Evolutionary conservation across 2,329 filamentous ascomycete species (phyloP).

Genomic region (Cladosporium sp.): DNA sequence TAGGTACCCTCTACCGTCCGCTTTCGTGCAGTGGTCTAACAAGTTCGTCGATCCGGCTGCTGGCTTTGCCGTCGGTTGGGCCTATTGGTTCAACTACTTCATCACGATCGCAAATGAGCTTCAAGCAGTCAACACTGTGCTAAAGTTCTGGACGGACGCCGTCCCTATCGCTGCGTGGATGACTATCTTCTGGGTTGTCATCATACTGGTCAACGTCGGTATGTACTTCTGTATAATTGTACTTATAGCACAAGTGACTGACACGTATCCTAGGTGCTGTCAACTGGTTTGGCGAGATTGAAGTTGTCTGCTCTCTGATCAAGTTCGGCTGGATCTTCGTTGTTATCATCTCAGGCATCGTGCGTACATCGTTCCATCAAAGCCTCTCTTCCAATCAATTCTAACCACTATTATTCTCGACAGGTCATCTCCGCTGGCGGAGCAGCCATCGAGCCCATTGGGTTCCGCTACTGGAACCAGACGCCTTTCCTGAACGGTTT

Average conservation of each 20-base stretch:
- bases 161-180: constrained; percentile 23
- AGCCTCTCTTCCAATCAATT: background rate
- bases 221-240: background rate
- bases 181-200: constrained; percentile 21
- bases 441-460: constrained; percentile 70
- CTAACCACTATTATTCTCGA: background rate
- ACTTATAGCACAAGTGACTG: background rate
- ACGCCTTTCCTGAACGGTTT: constrained; percentile 84
- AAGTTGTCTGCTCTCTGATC: constrained; percentile 39
- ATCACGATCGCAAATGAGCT: constrained; percentile 16
- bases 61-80: constrained; percentile 49
- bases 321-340: constrained; percentile 83
- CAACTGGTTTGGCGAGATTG: constrained; percentile 26
- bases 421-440: constrained; percentile 69
- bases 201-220: constrained; percentile 26
- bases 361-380: constrained; percentile 38
- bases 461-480: constrained; percentile 68
- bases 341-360: constrained; percentile 83
- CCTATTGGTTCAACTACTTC: constrained; percentile 2
- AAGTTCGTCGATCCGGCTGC: constrained; percentile 89
- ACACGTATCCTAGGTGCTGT: constrained; percentile 11
- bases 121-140: constrained; percentile 22
- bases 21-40: constrained; percentile 52
- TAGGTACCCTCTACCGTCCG: background rate
- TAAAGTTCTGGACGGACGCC: constrained; percentile 24